Base-by-base conservation (phyloP, 2,329 filamentous ascomycete species). In the Dothideomycetes sp. region DNA sequence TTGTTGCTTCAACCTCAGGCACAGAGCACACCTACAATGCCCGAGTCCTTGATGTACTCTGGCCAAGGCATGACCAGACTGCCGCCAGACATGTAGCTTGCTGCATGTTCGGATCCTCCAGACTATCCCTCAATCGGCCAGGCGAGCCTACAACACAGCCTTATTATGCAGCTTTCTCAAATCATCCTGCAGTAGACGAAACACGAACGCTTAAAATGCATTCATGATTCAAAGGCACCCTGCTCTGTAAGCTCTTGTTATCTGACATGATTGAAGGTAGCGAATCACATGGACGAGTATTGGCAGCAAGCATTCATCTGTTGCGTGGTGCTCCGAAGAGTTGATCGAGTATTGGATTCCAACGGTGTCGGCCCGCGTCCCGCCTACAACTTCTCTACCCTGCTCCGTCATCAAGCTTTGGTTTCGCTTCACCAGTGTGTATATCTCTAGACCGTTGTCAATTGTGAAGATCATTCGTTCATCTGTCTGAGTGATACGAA, bases 331-430 rank as follows among this genome's bases (percentile, higher is more conserved):
- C 19, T 31, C 25, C 17, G 15, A 18, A 32, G 32, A 24, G 19
- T 35, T 35, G 32, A 35, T 16, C 24, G 25, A 5, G 19, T 22
- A 9, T 19, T 31, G 40, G 40, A 13, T 43, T 6, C 5, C 32
- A 37, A 43, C 40, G 40, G 36, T 35, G 39, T 13, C 33, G 40
- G 40, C 24, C 40, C 40, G 40, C 40, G 36, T 30, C 40, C 33
- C 36, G 31, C 20, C 22, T 20, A 18, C 16, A 24, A 19, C 22
- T 15, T 33, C 12, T n/a, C n/a, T 11, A 5, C 17, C 17, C 10
- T 33, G 7, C 22, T n/a, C n/a, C n/a, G n/a, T n/a, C 16, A 18
- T 29, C 4, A 12, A 15, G 29, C 22, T 24, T 20, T 12, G 8
- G 25, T 10, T 43, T 19, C 16, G n/a, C 19, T 16, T 17, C 41